Evolutionary conservation across 352 stramenopile species (phyloP), one percentile per base, ranked within the genome.

Genomic region (Phytophthora meadii): DNA sequence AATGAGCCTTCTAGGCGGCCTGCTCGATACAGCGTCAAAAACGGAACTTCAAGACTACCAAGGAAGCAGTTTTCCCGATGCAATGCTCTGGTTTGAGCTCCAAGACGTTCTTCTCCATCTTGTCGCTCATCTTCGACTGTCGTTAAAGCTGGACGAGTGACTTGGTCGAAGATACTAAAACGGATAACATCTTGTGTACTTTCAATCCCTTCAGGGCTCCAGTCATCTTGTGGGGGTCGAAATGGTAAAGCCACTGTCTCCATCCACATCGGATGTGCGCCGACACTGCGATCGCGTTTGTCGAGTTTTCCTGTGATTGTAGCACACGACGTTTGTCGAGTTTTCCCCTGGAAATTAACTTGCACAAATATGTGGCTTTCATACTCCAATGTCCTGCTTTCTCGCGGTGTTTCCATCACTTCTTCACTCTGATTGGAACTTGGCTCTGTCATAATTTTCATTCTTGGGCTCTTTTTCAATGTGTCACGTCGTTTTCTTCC

Each of bases 181-280:
- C 80, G 73, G 25, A 98, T 77, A 3, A 83, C 69, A 55, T 98
- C 92, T 15, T 79, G 68, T 6, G 92, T 78, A 19, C 77, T 79
- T 30, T 82, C 67, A 15, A 98, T 81, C 10, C 77, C 79, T 14
- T 79, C 76, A 2, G 89, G 81, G 7, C 77, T 95, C 78, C 84
- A 97, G 64, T 97, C 90, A 55, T 92, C 79, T 34, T 86, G 74
- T 11, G 87, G 87, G 8, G 91, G 79, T 30, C 77, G 77, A 65
- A 98, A 97, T 14, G 95, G 89, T 36, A 98, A 45, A 11, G 81
- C 70, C 8, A 98, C 36, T 6, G 93, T 97, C 69, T 98, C 87
- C 75, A 98, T 98, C 94, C 94, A 98, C 63, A 90, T 77, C 2
- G 93, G 89, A 12, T 85, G 76, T 0, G 72, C 70, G 12, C 60